Evolutionary conservation across 345 rosid species (phyloP), one percentile per base, ranked within the genome.

Genomic region (Crucihimalaya himalaica): DNA sequence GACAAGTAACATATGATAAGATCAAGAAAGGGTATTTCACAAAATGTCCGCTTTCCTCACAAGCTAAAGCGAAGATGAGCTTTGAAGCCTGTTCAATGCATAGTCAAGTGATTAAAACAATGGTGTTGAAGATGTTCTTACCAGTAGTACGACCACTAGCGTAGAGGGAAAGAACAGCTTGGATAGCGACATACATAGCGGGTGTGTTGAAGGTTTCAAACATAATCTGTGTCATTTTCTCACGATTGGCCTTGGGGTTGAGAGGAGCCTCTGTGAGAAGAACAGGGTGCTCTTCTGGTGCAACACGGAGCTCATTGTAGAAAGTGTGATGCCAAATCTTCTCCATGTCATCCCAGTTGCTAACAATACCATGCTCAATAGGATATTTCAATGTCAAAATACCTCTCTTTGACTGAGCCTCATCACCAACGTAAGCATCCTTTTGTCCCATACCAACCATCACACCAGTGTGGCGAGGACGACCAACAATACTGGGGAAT

Each of bases 301-400:
- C 85, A 19, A 84, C 85, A 8, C 87, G 83, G 8, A 84, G 82
- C 76, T 84, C 87, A 59, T 84, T 80, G 80, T 85, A 83, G 79
- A 84, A 82, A 66, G 86, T 84, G 76, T 84, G 87, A 73, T 84
- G 86, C 86, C 88, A 84, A 63, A 85, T 81, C 78, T 83, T 85
- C 78, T 83, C 86, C 88, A 85, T 81, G 68, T 83, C 88, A 78
- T 85, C 86, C 86, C 85, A 85, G 60, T 86, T 86, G 86, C 83
- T 86, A 28, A 84, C 89, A 8, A 86, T 84, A 34, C 89, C 89
- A 59, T 84, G 87, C 11, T 86, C 90, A 23, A 82, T 82, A 0
- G 90, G 86, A 29, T 84, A 86, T 72, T 84, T 84, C 51, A 86
- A 68, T 1, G 87, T 82, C 48, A 86, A 80, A 37, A 82, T 82